These are phyloP conservation scores for Periconia sp. DNA, from an alignment of 2,329 filamentous ascomycete species.

Conservation along the genomic window DNA sequence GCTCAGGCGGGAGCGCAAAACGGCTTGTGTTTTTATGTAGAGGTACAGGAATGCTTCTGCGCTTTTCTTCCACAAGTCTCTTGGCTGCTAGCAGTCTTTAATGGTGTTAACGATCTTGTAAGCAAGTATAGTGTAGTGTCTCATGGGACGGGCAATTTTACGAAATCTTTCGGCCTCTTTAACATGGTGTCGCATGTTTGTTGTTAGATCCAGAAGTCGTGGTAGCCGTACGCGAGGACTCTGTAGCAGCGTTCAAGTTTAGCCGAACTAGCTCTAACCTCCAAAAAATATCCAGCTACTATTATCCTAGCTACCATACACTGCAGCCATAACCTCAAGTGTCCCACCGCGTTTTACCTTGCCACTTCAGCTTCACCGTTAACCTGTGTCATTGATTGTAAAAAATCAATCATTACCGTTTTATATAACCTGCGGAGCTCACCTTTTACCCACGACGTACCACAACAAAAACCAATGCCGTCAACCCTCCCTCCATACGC, in stretches of 20 bases:
- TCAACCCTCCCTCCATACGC: conserved; percentile 54
- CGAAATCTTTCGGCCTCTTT: not conserved
- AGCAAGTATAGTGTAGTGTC: conserved; percentile 33
- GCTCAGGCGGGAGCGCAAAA: conserved; percentile 11
- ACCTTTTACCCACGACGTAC: not conserved
- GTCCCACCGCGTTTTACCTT: no score
- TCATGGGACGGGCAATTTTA: conserved; percentile 21
- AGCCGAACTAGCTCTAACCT: conserved; percentile 16
- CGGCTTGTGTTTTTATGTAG: conserved; percentile 5
- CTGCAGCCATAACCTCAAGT: not conserved
- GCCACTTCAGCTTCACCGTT: not conserved
- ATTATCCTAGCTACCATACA: not conserved
- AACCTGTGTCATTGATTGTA: no score
- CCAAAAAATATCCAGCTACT: not conserved
- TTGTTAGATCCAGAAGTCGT: not conserved
- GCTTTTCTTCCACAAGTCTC: not conserved
- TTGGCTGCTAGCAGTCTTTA: not conserved
- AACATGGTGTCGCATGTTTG: no score
- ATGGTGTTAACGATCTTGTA: conserved; percentile 17
- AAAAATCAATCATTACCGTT: no score
- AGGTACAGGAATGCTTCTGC: conserved; percentile 13
- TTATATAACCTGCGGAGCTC: no score
- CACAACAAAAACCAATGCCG: not conserved
- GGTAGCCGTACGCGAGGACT: conserved; percentile 1
- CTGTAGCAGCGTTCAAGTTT: conserved; percentile 15